A percentile compares a stretch with the other conserved stretches of the same genome.
Conservation (phyloP, 2,329 filamentous ascomycete genomes). For the Paecilomyces formosus region DNA sequence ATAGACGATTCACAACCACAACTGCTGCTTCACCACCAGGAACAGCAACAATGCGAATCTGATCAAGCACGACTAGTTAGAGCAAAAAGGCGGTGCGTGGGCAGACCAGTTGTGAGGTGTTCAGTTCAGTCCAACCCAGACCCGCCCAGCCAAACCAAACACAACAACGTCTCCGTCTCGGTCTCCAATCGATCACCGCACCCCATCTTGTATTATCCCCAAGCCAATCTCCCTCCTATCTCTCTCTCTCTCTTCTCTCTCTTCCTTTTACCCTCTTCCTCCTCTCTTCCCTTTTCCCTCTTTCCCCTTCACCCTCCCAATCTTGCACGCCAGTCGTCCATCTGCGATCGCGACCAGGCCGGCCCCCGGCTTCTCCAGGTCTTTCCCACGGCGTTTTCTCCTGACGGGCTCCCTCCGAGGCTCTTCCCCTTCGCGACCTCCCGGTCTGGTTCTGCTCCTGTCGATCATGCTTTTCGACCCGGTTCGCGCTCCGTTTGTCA, state of each 20-base stretch:
- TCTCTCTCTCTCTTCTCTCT: constrained; percentile 4
- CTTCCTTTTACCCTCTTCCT: neutral
- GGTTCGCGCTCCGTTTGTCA: constrained; percentile 11
- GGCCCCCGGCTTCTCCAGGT: constrained; percentile 8
- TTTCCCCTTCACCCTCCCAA: constrained; percentile 17
- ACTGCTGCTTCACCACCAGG: too few species aligned
- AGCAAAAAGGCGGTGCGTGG: neutral
- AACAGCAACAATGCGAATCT: too few species aligned
- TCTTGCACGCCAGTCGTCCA: constrained; percentile 13
- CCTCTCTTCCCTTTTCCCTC: constrained; percentile 8
- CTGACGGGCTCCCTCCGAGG: constrained; percentile 7
- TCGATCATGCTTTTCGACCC: constrained; percentile 17
- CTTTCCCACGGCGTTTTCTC: constrained; percentile 3
- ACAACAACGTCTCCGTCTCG: constrained; percentile 1
- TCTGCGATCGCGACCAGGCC: constrained; percentile 13
- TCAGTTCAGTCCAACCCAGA: neutral
- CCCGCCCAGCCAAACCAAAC: constrained; percentile 4
- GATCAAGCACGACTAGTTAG: neutral
- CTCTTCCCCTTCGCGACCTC: constrained; percentile 3
- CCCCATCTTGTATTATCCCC: neutral
- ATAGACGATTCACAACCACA: neutral
- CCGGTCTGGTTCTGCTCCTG: constrained; percentile 7
- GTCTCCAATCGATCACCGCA: constrained; percentile 1
- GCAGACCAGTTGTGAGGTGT: neutral
- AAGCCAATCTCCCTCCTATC: neutral